Percentiles rank a stretch among this genome's conserved stretches.
Conservation (phyloP, 768 basidiomycete genomes). For the Pisolithus tinctorius region DNA sequence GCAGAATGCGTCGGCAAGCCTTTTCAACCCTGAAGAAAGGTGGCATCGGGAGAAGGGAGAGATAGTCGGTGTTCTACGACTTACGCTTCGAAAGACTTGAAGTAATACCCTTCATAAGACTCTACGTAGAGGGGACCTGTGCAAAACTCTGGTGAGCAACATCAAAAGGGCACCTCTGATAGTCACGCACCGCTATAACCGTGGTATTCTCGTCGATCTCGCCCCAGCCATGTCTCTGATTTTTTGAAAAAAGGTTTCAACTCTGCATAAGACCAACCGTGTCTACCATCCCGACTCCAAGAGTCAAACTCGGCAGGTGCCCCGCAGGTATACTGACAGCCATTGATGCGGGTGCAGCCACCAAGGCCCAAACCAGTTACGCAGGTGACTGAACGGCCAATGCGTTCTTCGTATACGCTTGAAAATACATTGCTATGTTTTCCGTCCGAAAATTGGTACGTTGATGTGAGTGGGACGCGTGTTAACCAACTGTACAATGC, state of each 20-base stretch:
- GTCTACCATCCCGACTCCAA: conserved; percentile 23
- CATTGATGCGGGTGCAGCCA: conserved; percentile 42
- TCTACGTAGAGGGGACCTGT: background rate
- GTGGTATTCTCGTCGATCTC: background rate
- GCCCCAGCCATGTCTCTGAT: conserved; percentile 19
- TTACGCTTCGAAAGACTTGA: background rate
- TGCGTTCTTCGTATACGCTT: background rate
- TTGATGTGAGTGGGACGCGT: conserved; percentile 15
- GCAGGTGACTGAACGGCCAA: background rate
- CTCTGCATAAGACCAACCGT: conserved; percentile 31
- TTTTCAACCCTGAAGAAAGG: background rate
- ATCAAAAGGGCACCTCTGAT: background rate
- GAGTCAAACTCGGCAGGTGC: conserved; percentile 25
- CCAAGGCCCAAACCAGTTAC: conserved; percentile 32
- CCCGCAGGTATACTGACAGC: conserved; percentile 27
- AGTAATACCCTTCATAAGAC: conserved; percentile 1
- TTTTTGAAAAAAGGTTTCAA: conserved; percentile 29
- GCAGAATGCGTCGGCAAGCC: background rate
- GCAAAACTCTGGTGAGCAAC: too few species aligned
- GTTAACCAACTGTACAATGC: background rate
- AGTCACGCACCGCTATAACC: background rate
- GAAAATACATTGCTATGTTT: conserved; percentile 1
- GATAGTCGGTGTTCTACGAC: background rate
- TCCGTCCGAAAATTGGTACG: conserved; percentile 11
- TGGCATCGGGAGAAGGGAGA: background rate